Conservation (phyloP, 1,284 basidiomycete species). For the Apiotrichum gracile region DNA sequence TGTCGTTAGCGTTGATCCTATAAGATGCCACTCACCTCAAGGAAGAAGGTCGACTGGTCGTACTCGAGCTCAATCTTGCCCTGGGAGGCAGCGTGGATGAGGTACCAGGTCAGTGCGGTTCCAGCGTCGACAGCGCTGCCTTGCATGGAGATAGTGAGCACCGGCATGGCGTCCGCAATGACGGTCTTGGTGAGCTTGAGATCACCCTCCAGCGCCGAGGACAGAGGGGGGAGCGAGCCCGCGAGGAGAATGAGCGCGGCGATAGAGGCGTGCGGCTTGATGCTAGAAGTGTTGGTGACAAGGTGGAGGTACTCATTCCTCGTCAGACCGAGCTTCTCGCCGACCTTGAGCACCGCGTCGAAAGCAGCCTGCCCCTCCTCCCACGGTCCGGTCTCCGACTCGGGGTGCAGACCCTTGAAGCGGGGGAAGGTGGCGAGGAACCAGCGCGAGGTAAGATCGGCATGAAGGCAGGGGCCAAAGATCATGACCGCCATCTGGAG, state of each 20-base stretch:
- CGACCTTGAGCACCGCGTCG: conserved; percentile 2
- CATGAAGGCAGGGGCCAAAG: conserved; percentile 21
- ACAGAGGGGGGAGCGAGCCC: conserved; percentile 8
- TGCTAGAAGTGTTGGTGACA: conserved; percentile 11
- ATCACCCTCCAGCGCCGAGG: neutral
- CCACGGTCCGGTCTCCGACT: conserved; percentile 3
- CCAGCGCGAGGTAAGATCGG: conserved; percentile 25
- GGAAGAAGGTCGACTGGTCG: conserved; percentile 27
- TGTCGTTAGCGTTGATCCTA: neutral
- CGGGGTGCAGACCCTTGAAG: conserved; percentile 16
- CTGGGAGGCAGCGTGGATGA: conserved; percentile 9
- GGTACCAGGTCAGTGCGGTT: conserved; percentile 16
- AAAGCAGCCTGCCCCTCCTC: conserved; percentile 14
- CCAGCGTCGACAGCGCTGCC: conserved; percentile 27
- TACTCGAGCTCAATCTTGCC: conserved; percentile 11
- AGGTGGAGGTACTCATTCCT: conserved; percentile 21
- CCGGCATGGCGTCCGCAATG: conserved; percentile 28
- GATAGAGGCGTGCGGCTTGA: conserved; percentile 22
- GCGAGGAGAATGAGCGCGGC: conserved; percentile 28
- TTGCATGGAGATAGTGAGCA: conserved; percentile 16
- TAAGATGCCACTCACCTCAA: conserved; percentile 25
- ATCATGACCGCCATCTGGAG: conserved; percentile 24
- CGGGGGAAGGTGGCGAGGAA: conserved; percentile 28
- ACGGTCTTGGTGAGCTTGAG: conserved; percentile 3
- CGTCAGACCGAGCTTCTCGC: conserved; percentile 6